Percentiles rank a stretch among this genome's conserved stretches.
Conservation (phyloP, 768 basidiomycete genomes). For the Gymnopilus junonius region DNA sequence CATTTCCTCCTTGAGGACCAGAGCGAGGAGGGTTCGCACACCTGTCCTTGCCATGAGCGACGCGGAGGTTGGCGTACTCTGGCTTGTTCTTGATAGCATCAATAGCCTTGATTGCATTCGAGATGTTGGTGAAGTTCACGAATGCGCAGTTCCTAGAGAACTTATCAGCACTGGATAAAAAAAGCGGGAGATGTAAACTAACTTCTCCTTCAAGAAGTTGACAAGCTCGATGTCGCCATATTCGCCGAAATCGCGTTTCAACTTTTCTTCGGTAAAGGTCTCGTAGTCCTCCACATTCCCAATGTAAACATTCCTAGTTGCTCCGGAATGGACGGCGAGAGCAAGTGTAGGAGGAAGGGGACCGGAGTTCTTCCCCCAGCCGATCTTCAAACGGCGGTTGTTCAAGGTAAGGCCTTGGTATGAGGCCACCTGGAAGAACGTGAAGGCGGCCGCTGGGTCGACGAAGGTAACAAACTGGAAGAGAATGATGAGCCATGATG, state of each 20-base stretch:
- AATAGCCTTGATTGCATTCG: conserved; percentile 98
- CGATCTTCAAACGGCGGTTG: conserved; percentile 93
- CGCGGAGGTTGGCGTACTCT: conserved; percentile 87
- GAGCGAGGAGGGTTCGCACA: conserved; percentile 93
- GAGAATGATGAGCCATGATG: conserved; percentile 5
- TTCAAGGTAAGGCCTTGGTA: conserved; percentile 90
- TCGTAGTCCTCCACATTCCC: conserved; percentile 97
- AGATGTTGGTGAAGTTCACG: conserved; percentile 94
- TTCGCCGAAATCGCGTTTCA: conserved; percentile 93
- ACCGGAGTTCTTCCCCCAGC: conserved; percentile 97
- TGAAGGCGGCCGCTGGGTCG: conserved; percentile 89
- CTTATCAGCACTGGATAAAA: neutral
- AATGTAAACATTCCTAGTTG: conserved; percentile 96
- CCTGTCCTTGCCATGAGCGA: conserved; percentile 94
- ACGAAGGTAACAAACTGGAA: conserved; percentile 93
- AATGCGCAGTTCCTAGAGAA: conserved; percentile 86
- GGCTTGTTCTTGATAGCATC: conserved; percentile 91
- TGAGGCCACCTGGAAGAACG: conserved; percentile 92
- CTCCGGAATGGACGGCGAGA: conserved; percentile 89
- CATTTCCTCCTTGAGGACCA: conserved; percentile 73
- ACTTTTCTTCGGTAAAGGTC: conserved; percentile 83
- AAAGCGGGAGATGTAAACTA: conserved; percentile 33
- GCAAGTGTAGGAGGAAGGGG: conserved; percentile 83
- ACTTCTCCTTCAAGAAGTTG: conserved; percentile 96
- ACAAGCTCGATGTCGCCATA: conserved; percentile 97